These are phyloP conservation scores for Rubroboletus pulcherrimus DNA, from an alignment of 768 basidiomycete species.

Conservation along the genomic window DNA sequence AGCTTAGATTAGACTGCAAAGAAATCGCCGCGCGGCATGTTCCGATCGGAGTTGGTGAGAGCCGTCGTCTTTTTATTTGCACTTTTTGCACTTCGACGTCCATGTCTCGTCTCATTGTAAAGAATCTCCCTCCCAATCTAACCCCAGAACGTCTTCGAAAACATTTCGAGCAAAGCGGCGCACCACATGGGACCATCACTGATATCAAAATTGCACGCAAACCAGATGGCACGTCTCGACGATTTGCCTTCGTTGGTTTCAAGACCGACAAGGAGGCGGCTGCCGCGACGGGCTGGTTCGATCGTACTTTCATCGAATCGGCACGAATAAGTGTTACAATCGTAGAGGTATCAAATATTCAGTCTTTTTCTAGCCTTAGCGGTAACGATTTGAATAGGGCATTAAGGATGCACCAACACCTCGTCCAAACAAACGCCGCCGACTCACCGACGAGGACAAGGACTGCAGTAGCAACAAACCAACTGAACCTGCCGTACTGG, in stretches of 20 bases:
- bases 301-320: slow-evolving; percentile 79
- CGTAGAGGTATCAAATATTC: slow-evolving; percentile 54
- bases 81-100: background rate
- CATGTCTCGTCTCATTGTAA: slow-evolving; percentile 84
- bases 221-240: slow-evolving; percentile 71
- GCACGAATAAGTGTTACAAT: slow-evolving; percentile 70
- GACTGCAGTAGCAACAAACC: slow-evolving; percentile 23
- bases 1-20: background rate
- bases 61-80: background rate
- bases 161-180: slow-evolving; percentile 61
- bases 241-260: slow-evolving; percentile 93
- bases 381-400: slow-evolving; percentile 42
- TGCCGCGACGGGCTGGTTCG: slow-evolving; percentile 77
- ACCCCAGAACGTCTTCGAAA: slow-evolving; percentile 60
- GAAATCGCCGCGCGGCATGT: slow-evolving; percentile 9
- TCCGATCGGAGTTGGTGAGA: slow-evolving; percentile 24
- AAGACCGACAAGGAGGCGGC: slow-evolving; percentile 73
- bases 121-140: slow-evolving; percentile 71
- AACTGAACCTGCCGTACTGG: slow-evolving; percentile 1
- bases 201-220: slow-evolving; percentile 81
- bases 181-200: slow-evolving; percentile 70
- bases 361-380: background rate
- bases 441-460: slow-evolving; percentile 52
- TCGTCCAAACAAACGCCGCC: slow-evolving; percentile 66
- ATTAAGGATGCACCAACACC: slow-evolving; percentile 64